Base-by-base conservation (phyloP, 805 yeast species). In the Starmerella bacillaris region DNA sequence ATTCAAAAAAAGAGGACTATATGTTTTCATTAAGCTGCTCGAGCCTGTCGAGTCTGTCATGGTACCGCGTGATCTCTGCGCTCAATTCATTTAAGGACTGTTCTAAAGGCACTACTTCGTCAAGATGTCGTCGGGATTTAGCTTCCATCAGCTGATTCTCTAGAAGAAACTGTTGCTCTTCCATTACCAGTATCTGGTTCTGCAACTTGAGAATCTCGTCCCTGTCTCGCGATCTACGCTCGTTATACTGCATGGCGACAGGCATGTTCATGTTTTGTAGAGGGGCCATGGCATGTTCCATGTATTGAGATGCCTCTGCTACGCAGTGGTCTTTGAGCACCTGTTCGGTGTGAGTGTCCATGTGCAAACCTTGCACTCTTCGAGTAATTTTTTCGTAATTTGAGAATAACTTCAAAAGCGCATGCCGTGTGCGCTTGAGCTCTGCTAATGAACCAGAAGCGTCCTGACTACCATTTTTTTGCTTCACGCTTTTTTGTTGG, bases 101-200 rank as follows among this genome's bases (percentile, higher is more conserved):
- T 24, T 66, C 67, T 38, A 86, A 57, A 1, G 78, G 64, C 8
- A 57, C 59, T 29, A 80, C 55, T 50, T 79, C 94, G 38, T 83
- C 94, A 49, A 80, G 79, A 43, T 71, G 69, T 30, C 95, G 58
- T 34, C 67, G 71, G 43, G 63, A 65, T 40, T 74, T 78, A 24
- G 74, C 70, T 11, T 65, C 70, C 2, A 63, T 61, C 19, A 78
- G 65, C 67, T 75, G 68, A 12, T 70, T 64, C 38, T 70, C 68
- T 3, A 86, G 72, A 40, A 86, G 55, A 45, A 68, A 84, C 45
- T 65, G 63, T 48, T 84, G 96, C 51, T 84, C 96, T 40, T 75
- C 75, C 49, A 82, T 56, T 8, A 86, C 94, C 76, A 84, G 78
- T 38, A 84, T 56, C 43, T 76, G 74, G 44, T 82, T 43, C 35